These are phyloP conservation scores for Schizophyllum amplum DNA, from an alignment of 1,284 basidiomycete species.

Conservation along the genomic window DNA sequence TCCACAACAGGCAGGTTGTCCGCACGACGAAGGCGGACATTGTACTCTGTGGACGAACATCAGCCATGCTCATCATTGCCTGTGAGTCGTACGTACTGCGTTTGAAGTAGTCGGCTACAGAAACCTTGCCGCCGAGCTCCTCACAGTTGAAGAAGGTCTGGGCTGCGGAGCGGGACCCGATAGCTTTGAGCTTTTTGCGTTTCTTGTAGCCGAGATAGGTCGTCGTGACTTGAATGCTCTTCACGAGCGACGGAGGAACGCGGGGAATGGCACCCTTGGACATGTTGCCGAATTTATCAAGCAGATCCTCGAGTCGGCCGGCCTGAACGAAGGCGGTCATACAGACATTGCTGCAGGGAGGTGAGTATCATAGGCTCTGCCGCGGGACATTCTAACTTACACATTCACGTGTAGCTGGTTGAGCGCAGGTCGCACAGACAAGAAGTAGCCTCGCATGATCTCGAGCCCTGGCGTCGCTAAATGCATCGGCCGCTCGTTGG, in stretches of 20 bases:
- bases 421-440: constrained; percentile 54
- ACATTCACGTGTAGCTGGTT: constrained; percentile 68
- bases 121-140: constrained; percentile 39
- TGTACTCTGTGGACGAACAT: constrained; percentile 40
- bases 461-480: constrained; percentile 41
- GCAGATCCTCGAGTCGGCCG: constrained; percentile 50
- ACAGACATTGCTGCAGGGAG: constrained; percentile 43
- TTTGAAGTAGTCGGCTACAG: constrained; percentile 55
- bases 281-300: constrained; percentile 35
- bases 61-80: not conserved
- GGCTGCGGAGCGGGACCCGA: constrained; percentile 37
- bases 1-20: constrained; percentile 54
- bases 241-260: constrained; percentile 28
- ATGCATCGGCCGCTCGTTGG: constrained; percentile 17
- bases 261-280: constrained; percentile 38
- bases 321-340: constrained; percentile 65
- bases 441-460: constrained; percentile 59
- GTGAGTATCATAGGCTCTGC: not conserved
- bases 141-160: constrained; percentile 43
- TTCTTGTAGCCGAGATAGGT: constrained; percentile 45
- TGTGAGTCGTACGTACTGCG: constrained; percentile 33
- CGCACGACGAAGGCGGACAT: constrained; percentile 39
- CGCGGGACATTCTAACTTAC: constrained; percentile 18
- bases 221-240: constrained; percentile 50
- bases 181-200: constrained; percentile 39